Evolutionary conservation across 78 protist genomes (phyloP).

Genomic region (Chrysochromulina tobinii): DNA sequence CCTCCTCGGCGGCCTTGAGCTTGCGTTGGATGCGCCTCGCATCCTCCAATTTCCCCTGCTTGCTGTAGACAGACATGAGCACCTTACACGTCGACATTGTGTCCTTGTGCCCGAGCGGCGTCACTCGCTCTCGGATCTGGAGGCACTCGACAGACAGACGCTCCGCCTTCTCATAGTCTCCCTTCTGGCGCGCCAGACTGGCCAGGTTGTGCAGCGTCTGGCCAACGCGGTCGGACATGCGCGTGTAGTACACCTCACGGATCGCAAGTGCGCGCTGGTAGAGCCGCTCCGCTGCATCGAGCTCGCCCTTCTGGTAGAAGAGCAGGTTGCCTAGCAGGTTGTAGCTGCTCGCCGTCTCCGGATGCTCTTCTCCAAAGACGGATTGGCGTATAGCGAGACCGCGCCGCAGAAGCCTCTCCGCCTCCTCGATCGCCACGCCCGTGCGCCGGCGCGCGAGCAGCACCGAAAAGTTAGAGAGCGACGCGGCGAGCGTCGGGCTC

Average conservation of each 20-base stretch:
- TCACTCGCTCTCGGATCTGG: background rate
- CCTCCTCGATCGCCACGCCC: background rate
- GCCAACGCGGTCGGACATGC: background rate
- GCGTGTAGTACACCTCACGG: no score
- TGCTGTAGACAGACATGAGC: background rate
- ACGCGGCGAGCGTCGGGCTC: background rate
- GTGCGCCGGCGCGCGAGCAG: background rate
- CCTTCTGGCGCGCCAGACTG: background rate
- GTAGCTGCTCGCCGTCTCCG: background rate
- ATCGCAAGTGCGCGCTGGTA: background rate
- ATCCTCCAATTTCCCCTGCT: background rate
- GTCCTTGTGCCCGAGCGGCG: background rate
- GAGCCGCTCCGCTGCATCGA: background rate
- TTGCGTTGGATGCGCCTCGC: background rate
- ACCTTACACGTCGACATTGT: background rate
- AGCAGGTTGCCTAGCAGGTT: background rate
- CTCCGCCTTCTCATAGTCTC: background rate
- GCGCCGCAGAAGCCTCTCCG: background rate
- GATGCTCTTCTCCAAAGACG: background rate
- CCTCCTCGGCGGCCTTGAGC: background rate
- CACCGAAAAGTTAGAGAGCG: background rate
- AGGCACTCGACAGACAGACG: background rate
- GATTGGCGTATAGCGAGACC: background rate
- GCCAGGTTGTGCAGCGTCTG: background rate
- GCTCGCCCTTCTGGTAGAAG: background rate